Conservation (phyloP, 345 rosid species). For the Excoecaria agallocha region DNA sequence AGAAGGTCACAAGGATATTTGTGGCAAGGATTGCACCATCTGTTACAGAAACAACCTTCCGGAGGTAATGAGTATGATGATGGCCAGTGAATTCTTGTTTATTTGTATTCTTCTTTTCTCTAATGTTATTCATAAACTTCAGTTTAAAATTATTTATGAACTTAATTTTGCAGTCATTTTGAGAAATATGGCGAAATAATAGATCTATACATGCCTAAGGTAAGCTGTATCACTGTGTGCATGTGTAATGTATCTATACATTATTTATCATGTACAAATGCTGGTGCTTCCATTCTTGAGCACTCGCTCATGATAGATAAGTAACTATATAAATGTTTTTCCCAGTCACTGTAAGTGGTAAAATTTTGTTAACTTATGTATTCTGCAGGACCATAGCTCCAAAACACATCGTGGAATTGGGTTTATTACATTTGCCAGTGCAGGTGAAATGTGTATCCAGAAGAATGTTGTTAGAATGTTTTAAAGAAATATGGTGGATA, state of each 20-base stretch:
- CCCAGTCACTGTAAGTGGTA: background rate
- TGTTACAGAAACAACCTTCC: conserved; percentile 73
- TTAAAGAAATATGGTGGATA: background rate
- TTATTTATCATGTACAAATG: background rate
- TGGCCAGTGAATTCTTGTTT: background rate
- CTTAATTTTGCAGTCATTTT: conserved; percentile 67
- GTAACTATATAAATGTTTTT: background rate
- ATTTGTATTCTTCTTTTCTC: background rate
- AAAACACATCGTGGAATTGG: conserved; percentile 96
- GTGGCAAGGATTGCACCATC: conserved; percentile 89
- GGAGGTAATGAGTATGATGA: conserved; percentile 52
- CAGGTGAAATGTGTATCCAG: conserved; percentile 43
- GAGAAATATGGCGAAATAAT: conserved; percentile 90
- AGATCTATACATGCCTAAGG: conserved; percentile 97
- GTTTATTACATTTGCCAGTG: conserved; percentile 75
- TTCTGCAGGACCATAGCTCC: conserved; percentile 71
- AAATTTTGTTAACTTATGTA: conserved; percentile 8
- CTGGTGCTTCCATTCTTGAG: no score
- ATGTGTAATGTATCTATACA: background rate
- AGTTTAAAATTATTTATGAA: conserved; percentile 14
- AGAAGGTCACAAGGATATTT: conserved; percentile 84
- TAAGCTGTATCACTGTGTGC: conserved; percentile 28
- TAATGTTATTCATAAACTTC: background rate
- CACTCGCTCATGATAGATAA: background rate
- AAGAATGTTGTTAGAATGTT: background rate